phyloP scores from a whole-genome alignment of 176 grass and related monocot genomes.

The Carex kokanica region DNA sequence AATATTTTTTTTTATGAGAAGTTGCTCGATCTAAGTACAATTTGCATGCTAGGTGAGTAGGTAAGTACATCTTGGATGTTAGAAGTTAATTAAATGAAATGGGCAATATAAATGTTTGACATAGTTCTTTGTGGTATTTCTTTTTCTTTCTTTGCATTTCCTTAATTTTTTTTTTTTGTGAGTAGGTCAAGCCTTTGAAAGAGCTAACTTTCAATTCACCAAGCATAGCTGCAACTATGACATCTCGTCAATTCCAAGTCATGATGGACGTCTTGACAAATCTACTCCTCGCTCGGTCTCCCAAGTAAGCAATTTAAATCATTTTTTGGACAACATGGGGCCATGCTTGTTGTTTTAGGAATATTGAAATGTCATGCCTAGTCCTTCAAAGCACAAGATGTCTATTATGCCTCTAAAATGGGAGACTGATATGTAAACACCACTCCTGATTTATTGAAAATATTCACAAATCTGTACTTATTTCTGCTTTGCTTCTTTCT shows the following conservation, averaged over 20 bases:
- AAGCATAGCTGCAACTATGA: slow-evolving; percentile 90
- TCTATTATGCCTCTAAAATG: background rate
- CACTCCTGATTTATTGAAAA: background rate
- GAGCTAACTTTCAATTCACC: slow-evolving; percentile 90
- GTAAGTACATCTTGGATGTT: background rate
- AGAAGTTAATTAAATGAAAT: slow-evolving; percentile 9
- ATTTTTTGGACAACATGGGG: slow-evolving; percentile 17
- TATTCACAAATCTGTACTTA: background rate
- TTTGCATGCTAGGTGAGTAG: background rate
- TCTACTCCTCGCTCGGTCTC: slow-evolving; percentile 80
- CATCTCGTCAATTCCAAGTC: slow-evolving; percentile 94
- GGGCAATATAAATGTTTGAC: background rate
- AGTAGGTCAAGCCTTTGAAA: slow-evolving; percentile 95
- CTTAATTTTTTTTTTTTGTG: slow-evolving; percentile 25
- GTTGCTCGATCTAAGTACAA: background rate
- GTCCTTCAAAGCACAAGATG: background rate
- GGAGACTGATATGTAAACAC: background rate
- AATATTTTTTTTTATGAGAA: background rate
- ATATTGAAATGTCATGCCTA: background rate
- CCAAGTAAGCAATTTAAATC: slow-evolving; percentile 54
- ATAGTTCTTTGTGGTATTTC: slow-evolving; percentile 22
- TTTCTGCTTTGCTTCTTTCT: background rate
- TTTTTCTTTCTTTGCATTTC: slow-evolving; percentile 25
- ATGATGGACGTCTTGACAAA: slow-evolving; percentile 98
- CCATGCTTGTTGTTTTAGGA: background rate